Evolutionary conservation across 2,329 filamentous ascomycete species (phyloP), one percentile per base, ranked within the genome.

Genomic region (Colletotrichum horii): DNA sequence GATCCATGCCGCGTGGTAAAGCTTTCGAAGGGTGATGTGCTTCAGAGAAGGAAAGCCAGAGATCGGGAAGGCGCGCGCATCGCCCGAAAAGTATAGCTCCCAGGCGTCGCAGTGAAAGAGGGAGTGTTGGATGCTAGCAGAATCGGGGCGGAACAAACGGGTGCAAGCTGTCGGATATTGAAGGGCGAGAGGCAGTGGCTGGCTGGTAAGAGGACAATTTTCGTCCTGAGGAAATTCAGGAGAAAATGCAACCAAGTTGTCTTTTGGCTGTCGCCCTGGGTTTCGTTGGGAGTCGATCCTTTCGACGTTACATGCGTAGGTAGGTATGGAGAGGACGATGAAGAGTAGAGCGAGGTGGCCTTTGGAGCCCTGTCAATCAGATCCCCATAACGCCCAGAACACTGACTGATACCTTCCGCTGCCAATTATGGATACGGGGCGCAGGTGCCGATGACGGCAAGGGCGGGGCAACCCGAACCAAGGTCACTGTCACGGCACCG

Each of bases 1-100:
- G 89, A 79, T 92, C 90, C 90, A 92, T 92, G 76, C 24, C 38
- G 30, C 56, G 52, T 26, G 22, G 32, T 32, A 66, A 28, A 11
- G 24, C 56, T 61, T 61, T n/a, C 6, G 26, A 32, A 19, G 43
- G 24, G 9, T 34, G n/a, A 24, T 32, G 34, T 64, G 55, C 64
- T 66, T 76, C 58, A 70, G 24, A 64, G 66, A 43, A 58, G 48
- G 15, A 64, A 55, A 19, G 7, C n/a, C 19, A 11, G 14, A 19
- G 19, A 48, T 12, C 38, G 48, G 15, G 34, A 38, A 64, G 6
- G 19, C 48, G 36, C 65, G 26, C 36, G 68, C 74, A 74, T 76
- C 30, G 48, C 74, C 70, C 60, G 16, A 19, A 14, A 22, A 9
- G 32, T 55, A 4, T 38, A 38, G 24, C 22, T 30, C 58, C 34